Conservation (phyloP, 2,329 filamentous ascomycete genomes). For the Exophiala xenobiotica region DNA sequence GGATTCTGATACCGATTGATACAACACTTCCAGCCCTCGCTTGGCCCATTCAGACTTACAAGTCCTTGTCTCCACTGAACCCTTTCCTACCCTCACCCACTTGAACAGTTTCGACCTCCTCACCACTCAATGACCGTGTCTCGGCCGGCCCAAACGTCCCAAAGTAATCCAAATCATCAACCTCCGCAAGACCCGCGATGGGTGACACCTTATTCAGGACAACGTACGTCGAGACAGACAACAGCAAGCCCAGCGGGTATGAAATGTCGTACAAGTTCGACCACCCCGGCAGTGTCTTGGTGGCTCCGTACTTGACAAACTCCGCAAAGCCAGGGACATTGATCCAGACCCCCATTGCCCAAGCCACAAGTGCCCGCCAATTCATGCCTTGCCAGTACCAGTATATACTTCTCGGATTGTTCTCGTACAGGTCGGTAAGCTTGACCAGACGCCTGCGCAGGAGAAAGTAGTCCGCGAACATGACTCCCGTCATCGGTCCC, state of each 20-base stretch:
- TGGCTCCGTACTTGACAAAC: constrained; percentile 21
- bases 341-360: constrained; percentile 36
- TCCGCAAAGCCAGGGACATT: constrained; percentile 33
- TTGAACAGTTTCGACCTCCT: neutral
- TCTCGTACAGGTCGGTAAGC: constrained; percentile 42
- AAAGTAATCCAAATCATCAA: constrained; percentile 38
- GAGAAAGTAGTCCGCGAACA: constrained; percentile 49
- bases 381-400: constrained; percentile 44
- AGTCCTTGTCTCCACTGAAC: neutral
- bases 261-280: constrained; percentile 18
- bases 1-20: too few relatives aligned
- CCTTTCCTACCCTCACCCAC: neutral
- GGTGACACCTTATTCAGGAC: constrained; percentile 30
- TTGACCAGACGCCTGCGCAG: constrained; percentile 39
- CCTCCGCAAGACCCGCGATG: constrained; percentile 34
- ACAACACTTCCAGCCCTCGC: too few relatives aligned
- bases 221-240: constrained; percentile 10
- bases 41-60: too few relatives aligned
- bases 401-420: constrained; percentile 36
- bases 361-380: constrained; percentile 41
- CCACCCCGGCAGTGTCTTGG: constrained; percentile 9
- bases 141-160: constrained; percentile 33
- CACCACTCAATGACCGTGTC: neutral
- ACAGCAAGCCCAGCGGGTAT: constrained; percentile 10
- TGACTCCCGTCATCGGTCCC: constrained; percentile 51